Percentiles rank a stretch among this genome's conserved stretches.
These are phyloP conservation scores for Pythium apleroticum DNA, from an alignment of 352 stramenopile genomes.

Conservation along the genomic window DNA sequence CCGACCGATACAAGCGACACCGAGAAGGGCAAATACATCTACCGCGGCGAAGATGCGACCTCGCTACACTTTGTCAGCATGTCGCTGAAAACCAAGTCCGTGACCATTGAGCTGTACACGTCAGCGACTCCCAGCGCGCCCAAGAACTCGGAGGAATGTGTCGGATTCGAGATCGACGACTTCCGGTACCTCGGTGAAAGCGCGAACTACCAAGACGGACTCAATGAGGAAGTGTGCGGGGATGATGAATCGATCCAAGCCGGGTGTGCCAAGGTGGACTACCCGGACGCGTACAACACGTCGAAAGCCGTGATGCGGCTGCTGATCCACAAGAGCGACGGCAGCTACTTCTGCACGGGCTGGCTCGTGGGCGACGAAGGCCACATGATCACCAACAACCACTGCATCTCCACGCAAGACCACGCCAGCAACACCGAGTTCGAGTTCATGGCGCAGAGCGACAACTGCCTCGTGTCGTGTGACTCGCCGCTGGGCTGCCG, in stretches of 20 bases:
- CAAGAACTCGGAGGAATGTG: constrained; percentile 31
- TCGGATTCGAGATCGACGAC: constrained; percentile 53
- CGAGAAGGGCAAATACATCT: constrained; percentile 37
- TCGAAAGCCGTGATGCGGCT: constrained; percentile 49
- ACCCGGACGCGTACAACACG: constrained; percentile 22
- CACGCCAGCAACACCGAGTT: constrained; percentile 58
- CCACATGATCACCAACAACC: constrained; percentile 72
- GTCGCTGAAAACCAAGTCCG: constrained; percentile 35
- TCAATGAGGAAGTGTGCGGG: constrained; percentile 54
- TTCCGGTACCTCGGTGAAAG: constrained; percentile 42
- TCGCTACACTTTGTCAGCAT: constrained; percentile 39
- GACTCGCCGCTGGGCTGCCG: constrained; percentile 31
- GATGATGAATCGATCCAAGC: constrained; percentile 62
- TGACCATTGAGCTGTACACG: constrained; percentile 58
- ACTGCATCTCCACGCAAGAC: constrained; percentile 55
- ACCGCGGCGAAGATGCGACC: constrained; percentile 30
- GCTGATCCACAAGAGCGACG: constrained; percentile 56
- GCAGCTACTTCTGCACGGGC: constrained; percentile 65
- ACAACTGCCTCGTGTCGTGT: constrained; percentile 40
- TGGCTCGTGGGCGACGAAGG: constrained; percentile 67
- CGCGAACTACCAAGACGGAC: background rate
- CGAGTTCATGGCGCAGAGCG: constrained; percentile 58
- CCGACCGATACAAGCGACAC: constrained; percentile 30
- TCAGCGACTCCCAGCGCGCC: constrained; percentile 15
- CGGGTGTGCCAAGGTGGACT: constrained; percentile 44